These are phyloP conservation scores for Linnemannia exigua DNA, from an alignment of 192 early-diverging fungal genomes.

Conservation along the genomic window DNA sequence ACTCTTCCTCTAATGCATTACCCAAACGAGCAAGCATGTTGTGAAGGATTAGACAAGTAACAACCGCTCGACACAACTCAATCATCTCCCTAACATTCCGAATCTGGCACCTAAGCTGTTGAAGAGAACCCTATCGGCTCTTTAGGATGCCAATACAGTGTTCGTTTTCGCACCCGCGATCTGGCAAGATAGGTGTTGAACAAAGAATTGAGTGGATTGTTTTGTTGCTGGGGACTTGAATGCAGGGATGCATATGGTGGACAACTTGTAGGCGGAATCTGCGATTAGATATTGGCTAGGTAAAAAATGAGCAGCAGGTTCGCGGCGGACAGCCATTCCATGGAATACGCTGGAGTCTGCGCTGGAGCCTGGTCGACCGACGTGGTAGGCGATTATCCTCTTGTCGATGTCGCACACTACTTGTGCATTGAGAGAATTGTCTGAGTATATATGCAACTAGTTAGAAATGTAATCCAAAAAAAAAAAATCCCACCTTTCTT, in stretches of 20 bases:
- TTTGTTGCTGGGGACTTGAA: constrained; percentile 14
- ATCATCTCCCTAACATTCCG: not conserved
- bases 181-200: constrained; percentile 3
- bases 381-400: too few species aligned
- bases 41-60: constrained; percentile 6
- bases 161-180: not conserved
- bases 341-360: not conserved
- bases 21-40: not conserved
- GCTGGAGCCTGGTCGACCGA: too few species aligned
- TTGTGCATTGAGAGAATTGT: too few species aligned
- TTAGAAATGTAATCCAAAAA: too few species aligned
- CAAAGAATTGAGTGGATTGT: not conserved
- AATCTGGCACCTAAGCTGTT: not conserved
- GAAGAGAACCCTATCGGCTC: not conserved
- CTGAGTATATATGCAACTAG: too few species aligned
- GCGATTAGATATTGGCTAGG: constrained; percentile 14
- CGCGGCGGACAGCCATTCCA: not conserved
- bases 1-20: not conserved
- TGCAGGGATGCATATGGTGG: not conserved
- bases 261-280: constrained; percentile 10
- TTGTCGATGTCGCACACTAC: too few species aligned
- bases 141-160: constrained; percentile 15
- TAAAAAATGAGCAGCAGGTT: not conserved
- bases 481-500: too few species aligned
- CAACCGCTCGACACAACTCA: not conserved